phyloP scores from a whole-genome alignment of 495 filamentous ascomycete species.

The Neurospora africana region DNA sequence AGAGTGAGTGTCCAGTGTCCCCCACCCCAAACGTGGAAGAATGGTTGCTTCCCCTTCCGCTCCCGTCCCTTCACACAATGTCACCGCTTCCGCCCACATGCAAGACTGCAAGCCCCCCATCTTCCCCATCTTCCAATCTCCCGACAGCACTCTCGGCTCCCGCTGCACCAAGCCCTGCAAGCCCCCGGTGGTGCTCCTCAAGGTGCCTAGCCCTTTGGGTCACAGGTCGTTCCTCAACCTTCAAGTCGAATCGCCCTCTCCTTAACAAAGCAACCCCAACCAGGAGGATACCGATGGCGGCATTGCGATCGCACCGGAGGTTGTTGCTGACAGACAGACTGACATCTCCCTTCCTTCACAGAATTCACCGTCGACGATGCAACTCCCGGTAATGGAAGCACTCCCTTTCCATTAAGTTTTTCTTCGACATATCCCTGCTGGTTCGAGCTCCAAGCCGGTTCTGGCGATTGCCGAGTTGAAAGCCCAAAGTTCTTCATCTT shows the following conservation, averaged over 20 bases:
- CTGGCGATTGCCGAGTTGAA: conserved; percentile 11
- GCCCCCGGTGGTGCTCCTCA: background rate
- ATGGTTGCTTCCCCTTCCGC: background rate
- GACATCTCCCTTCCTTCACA: conserved; percentile 2
- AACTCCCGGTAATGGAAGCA: conserved; percentile 12
- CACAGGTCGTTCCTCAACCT: background rate
- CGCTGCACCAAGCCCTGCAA: background rate
- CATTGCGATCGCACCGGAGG: background rate
- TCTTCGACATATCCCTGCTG: conserved; percentile 18
- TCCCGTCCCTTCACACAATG: background rate
- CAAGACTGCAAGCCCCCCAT: background rate
- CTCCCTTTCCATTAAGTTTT: conserved; percentile 15
- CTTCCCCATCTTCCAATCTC: background rate
- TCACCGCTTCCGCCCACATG: background rate
- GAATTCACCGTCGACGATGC: conserved; percentile 14
- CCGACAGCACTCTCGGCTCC: background rate
- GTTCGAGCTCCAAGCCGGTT: conserved; percentile 13
- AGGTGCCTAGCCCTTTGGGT: background rate
- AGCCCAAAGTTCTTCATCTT: conserved; percentile 10
- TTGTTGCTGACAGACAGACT: conserved; percentile 13
- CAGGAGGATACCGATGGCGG: background rate
- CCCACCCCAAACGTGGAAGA: background rate
- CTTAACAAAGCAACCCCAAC: background rate
- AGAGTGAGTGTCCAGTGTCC: background rate
- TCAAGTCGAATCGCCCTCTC: background rate